phyloP scores from a whole-genome alignment of 1,139 yeast genomes.

The Pichia sp. region DNA sequence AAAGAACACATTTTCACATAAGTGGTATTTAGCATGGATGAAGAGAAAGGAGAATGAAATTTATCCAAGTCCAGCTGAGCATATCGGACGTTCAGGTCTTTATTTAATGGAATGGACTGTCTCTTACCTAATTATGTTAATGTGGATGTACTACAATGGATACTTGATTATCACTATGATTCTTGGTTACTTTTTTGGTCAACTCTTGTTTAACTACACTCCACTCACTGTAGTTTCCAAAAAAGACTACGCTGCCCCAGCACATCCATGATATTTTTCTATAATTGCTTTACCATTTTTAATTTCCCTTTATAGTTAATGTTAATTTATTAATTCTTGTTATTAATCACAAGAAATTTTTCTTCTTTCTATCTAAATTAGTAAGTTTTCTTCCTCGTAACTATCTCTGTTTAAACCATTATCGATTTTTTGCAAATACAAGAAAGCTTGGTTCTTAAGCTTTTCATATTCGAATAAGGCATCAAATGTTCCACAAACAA shows the following conservation, averaged over 20 bases:
- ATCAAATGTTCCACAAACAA: no score
- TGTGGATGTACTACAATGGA: slow-evolving; percentile 72
- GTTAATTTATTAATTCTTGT: no score
- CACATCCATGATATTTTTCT: neutral
- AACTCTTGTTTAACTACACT: slow-evolving; percentile 43
- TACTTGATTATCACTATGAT: slow-evolving; percentile 58
- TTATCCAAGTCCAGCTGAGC: slow-evolving; percentile 42
- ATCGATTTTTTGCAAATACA: no score
- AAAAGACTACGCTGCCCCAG: slow-evolving; percentile 3
- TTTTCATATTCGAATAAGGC: no score
- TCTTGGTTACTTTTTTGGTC: slow-evolving; percentile 57
- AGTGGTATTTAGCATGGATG: slow-evolving; percentile 33
- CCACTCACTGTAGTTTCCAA: slow-evolving; percentile 26
- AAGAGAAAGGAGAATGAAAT: slow-evolving; percentile 16
- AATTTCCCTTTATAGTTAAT: neutral
- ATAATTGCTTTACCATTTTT: neutral
- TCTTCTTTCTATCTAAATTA: no score
- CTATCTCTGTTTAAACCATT: no score
- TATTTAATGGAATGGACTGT: slow-evolving; percentile 58
- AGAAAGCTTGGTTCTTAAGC: no score
- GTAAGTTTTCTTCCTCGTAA: no score
- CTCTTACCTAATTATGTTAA: slow-evolving; percentile 59
- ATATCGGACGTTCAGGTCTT: slow-evolving; percentile 41
- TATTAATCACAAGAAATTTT: no score
- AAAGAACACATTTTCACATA: slow-evolving; percentile 34